These are phyloP conservation scores for Colletotrichum sp. DNA, from an alignment of 2,329 filamentous ascomycete species.

Conservation along the genomic window DNA sequence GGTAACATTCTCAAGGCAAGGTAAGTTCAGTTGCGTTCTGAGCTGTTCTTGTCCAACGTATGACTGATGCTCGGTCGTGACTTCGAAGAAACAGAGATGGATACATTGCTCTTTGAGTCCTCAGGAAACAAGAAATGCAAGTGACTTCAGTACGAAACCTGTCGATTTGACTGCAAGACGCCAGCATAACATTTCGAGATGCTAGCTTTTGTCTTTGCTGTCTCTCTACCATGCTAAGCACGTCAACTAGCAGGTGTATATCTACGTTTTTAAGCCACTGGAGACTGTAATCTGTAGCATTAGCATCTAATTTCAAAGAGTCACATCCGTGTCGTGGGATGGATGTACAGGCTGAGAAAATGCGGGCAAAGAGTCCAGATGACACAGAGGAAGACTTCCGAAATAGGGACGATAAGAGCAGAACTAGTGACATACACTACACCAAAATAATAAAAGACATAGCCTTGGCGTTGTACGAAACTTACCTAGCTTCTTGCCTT, in stretches of 20 bases:
- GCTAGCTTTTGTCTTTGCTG: background rate
- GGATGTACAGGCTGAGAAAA: no score
- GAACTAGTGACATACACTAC: background rate
- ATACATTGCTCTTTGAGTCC: no score
- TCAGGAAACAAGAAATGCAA: accelerated
- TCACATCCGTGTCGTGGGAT: background rate
- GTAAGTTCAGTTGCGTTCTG: accelerated
- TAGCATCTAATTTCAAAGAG: accelerated
- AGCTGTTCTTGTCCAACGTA: background rate
- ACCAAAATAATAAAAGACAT: background rate
- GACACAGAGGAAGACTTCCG: background rate
- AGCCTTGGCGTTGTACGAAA: background rate
- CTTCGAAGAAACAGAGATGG: no score
- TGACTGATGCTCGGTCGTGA: accelerated
- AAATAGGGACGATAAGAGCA: background rate
- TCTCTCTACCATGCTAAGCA: background rate
- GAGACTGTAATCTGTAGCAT: accelerated
- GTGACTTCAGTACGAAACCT: background rate
- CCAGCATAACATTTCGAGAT: background rate
- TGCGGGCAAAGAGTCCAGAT: no score
- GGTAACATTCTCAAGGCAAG: no score
- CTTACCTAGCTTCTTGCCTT: background rate
- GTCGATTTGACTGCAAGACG: background rate
- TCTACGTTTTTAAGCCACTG: accelerated
- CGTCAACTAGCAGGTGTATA: background rate